Evolutionary conservation across 176 grass and related monocot genomes (phyloP), one percentile per base, ranked within the genome.

Genomic region (Avena insularis): DNA sequence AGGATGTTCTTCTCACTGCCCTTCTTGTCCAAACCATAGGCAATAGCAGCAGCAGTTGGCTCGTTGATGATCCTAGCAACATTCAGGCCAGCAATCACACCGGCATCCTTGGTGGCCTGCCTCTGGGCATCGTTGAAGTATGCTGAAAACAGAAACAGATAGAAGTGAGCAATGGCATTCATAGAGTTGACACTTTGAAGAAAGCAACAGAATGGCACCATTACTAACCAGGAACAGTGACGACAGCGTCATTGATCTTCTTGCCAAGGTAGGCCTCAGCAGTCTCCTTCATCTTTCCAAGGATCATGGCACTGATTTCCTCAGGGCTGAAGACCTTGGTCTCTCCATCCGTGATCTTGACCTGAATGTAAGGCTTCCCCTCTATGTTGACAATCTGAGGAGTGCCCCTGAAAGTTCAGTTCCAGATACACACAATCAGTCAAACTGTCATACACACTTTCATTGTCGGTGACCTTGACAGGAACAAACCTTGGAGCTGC

Each of bases 61-160:
- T 94, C 92, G 14, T 92, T 92, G 77, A 94, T 94, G 72, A 92
- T 94, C 87, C 92, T 92, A 74, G 86, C 88, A 73, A 95, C 93
- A 76, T 95, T 95, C 19, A 91, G 79, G 57, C 90, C 88, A 36
- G 93, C 86, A 85, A 93, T 91, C 35, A 81, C 60, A 89, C 93
- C 91, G 12, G 91, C 93, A 93, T 92, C 87, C 87, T 94, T 92
- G 46, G 90, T 91, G 9, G 92, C 92, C 90, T 90, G 92, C 15
- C 92, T 91, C 86, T 95, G 93, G 4, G 93, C 93, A 50, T 95
- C 91, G 61, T 95, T 93, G 91, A 95, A 91, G 77, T 95, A 95
- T 1, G 93, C 91, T 93, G 86, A 36, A 90, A 85, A 68, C 0
- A 65, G 0, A 11, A 48, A 79, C 8, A 90, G 7, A 65, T 12